Evolutionary conservation across 805 yeast species (phyloP).

Genomic region (Tetrapisispora iriomotensis): DNA sequence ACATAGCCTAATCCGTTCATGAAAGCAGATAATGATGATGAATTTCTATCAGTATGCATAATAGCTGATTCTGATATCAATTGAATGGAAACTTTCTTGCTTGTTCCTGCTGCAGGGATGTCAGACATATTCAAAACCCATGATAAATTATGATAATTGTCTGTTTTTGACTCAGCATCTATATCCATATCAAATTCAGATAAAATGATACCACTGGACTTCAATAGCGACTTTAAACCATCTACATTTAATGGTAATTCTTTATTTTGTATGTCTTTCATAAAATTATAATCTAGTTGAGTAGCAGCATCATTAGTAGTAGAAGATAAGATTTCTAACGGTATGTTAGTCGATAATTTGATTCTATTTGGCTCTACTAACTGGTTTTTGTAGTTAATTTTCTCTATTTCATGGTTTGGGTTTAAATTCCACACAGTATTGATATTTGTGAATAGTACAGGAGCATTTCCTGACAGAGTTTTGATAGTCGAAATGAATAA

Average conservation of each 20-base stretch:
- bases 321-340: slow-evolving; percentile 9
- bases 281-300: slow-evolving; percentile 11
- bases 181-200: not conserved
- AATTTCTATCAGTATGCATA: slow-evolving; percentile 19
- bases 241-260: slow-evolving; percentile 10
- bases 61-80: slow-evolving; percentile 48
- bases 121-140: slow-evolving; percentile 64
- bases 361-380: slow-evolving; percentile 26
- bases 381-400: slow-evolving; percentile 23
- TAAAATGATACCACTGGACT: not conserved
- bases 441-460: slow-evolving; percentile 21
- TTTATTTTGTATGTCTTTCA: slow-evolving; percentile 11
- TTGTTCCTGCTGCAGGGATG: slow-evolving; percentile 66
- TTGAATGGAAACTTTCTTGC: slow-evolving; percentile 50
- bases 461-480: slow-evolving; percentile 23
- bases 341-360: slow-evolving; percentile 18
- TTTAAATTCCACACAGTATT: slow-evolving; percentile 24
- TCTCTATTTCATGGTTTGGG: slow-evolving; percentile 18
- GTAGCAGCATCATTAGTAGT: not conserved
- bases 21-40: slow-evolving; percentile 30
- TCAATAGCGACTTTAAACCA: not conserved
- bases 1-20: slow-evolving; percentile 65
- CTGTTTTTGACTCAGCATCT: not conserved
- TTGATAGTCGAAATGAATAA: slow-evolving; percentile 23
- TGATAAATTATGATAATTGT: not conserved